Evolutionary conservation across 176 grass and related monocot species (phyloP), one percentile per base, ranked within the genome.

Genomic region (Musa acuminata): DNA sequence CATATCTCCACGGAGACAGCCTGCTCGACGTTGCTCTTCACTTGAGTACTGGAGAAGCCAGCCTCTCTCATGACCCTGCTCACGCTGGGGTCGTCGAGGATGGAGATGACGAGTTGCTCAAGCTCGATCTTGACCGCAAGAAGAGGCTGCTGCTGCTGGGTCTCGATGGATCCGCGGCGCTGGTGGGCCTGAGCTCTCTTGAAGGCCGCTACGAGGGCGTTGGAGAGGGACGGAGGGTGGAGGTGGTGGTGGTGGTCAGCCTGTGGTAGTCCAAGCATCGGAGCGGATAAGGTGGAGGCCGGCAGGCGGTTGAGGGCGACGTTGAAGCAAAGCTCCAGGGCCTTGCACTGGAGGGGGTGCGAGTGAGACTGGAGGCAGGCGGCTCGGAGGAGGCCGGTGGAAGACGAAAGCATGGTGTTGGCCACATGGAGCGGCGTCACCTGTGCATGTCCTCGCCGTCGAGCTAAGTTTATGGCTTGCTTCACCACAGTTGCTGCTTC

Each of bases 1-100:
- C 69, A 83, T 72, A 24, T 89, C 68, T 76, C 65, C 14, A 71
- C 20, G 8, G 65, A 79, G 76, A 93, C 80, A 16, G 84, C 86
- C 75, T 94, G 81, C 90, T 99, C 95, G 1, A 99, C 87, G 80
- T 89, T 90, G 78, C 75, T 85, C 87, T 99, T 99, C 20, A 99
- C 81, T 75, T 92, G 87, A 13, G 88, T 91, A 80, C 90, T 94
- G n/a, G 95, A 94, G 84, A 99, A 94, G 7, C 95, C 95, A 7
- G 95, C 95, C 88, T 99, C 95, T 29, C 82, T 89, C 95, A 99
- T 99, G 53, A 94, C 95, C 72, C 95, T 79, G 83, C 90, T 94
- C 25, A 99, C 86, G 70, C 95, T 94, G 12, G 95, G 95, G 72
- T 99, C 95, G 53, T 99, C 95, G 29, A 99, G 90, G 79, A 99